Evolutionary conservation across 1,284 basidiomycete genomes (phyloP), one percentile per base, ranked within the genome.

Genomic region (Cutaneotrichosporon sp.): DNA sequence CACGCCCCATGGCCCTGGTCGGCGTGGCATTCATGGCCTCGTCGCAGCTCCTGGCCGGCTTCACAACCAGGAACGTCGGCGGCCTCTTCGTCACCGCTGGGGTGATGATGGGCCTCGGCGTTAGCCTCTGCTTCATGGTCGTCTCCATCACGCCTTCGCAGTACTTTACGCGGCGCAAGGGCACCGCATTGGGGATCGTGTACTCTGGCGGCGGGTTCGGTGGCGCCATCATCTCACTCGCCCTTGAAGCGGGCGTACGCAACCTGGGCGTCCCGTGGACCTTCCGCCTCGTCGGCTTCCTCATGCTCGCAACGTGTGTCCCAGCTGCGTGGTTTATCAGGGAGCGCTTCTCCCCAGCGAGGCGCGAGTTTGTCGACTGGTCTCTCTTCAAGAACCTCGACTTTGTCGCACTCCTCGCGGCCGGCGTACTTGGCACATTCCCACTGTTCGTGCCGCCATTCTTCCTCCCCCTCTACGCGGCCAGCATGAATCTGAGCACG

Each of bases 391-490:
- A 65, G 36, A 67, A 74, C 31, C 51, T 66, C 22, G 72, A 73
- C 14, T 80, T 78, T 66, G 66, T 70, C 31, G 64, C 75, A 31
- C 63, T 80, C 58, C 72, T 78, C 50, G 34, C 72, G 13, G 69
- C 73, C 0, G 76, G 73, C 5, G 76, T 73, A 4, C 58, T 80
- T 8, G 75, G 65, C 4, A 76, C 75, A 3, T 80, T 80, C 59
- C 74, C 77, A 1, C 69, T 80, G 21, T 73, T 79, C 61, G 76
- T 80, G 4, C 76, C 78, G 10, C 76, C 79, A 30, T 80, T 79
- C 70, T 74, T 78, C 65, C 69, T 80, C 6, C 79, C 79, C 1
- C 70, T 78, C 5, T 80, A 76, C 64, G 76, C 75, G 10, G 66
- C 68, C 34, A 70, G 71, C 18, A 70, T 78, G 11, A 72, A 73